phyloP scores from a whole-genome alignment of 768 basidiomycete species.

The Lentinula boryana region DNA sequence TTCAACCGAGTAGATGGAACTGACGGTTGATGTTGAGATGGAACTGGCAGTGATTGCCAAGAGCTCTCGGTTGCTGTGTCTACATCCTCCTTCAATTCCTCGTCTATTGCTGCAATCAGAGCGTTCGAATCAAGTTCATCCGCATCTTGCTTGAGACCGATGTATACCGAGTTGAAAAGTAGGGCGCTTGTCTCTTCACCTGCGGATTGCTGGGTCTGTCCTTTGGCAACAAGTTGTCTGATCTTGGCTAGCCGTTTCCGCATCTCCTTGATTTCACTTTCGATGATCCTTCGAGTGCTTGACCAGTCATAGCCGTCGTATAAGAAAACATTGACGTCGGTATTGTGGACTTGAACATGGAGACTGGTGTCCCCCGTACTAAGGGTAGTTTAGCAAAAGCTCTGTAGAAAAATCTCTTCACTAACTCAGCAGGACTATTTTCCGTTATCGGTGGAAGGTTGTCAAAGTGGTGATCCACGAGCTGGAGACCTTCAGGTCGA shows the following conservation, averaged over 20 bases:
- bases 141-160: slow-evolving; percentile 78
- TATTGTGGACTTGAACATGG: slow-evolving; percentile 52
- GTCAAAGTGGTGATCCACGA: slow-evolving; percentile 73
- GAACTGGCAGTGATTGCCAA: slow-evolving; percentile 79
- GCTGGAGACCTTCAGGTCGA: slow-evolving; percentile 51
- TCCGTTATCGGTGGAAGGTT: slow-evolving; percentile 50
- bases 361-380: slow-evolving; percentile 40
- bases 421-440: slow-evolving; percentile 43
- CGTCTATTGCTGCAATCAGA: slow-evolving; percentile 87
- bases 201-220: slow-evolving; percentile 77
- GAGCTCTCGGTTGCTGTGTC: slow-evolving; percentile 79
- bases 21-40: slow-evolving; percentile 36
- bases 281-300: slow-evolving; percentile 78
- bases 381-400: slow-evolving; percentile 6
- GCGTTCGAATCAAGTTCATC: slow-evolving; percentile 70
- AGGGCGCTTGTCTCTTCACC: slow-evolving; percentile 68
- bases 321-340: slow-evolving; percentile 62
- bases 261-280: slow-evolving; percentile 85
- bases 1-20: slow-evolving; percentile 36
- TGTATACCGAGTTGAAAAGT: slow-evolving; percentile 91
- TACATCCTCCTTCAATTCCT: slow-evolving; percentile 72
- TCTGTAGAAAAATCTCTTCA: slow-evolving; percentile 5
- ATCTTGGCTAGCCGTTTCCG: slow-evolving; percentile 83
- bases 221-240: slow-evolving; percentile 83
- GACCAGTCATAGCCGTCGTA: slow-evolving; percentile 97